A percentile compares a stretch with the other conserved stretches of the same genome.
Conservation (phyloP, 148 eudicot genomes). For the Rhododendron molle region DNA sequence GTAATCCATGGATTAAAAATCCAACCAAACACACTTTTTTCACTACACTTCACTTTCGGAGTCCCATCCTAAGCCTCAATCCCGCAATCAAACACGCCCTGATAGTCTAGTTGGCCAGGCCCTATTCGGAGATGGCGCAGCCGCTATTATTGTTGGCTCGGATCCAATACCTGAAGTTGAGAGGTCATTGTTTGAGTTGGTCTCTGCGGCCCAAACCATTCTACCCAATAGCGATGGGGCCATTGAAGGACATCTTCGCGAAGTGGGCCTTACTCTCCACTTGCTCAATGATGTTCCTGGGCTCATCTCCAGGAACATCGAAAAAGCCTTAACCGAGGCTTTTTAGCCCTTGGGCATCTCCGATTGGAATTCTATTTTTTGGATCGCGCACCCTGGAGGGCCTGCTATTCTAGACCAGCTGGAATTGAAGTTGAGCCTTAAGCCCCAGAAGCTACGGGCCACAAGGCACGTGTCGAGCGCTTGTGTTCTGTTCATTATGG, state of each 20-base stretch:
- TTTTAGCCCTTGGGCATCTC: slow-evolving; percentile 30
- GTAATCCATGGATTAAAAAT: too few species aligned
- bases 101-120: too few species aligned
- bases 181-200: too few species aligned
- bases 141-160: too few species aligned
- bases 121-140: too few species aligned
- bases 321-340: slow-evolving; percentile 27
- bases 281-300: slow-evolving; percentile 38
- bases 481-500: slow-evolving; percentile 30
- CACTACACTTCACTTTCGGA: too few species aligned
- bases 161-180: too few species aligned
- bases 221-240: slow-evolving; percentile 32
- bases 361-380: slow-evolving; percentile 37
- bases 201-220: too few species aligned
- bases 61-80: too few species aligned
- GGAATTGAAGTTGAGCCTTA: slow-evolving; percentile 25
- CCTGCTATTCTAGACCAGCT: slow-evolving; percentile 39
- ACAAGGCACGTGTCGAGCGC: slow-evolving; percentile 38
- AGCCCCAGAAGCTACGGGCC: slow-evolving; percentile 29
- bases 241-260: slow-evolving; percentile 34
- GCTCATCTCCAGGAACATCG: slow-evolving; percentile 33
- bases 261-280: slow-evolving; percentile 34
- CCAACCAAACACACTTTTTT: too few species aligned
- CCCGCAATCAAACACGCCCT: too few species aligned
- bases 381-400: slow-evolving; percentile 42